Percentiles rank a stretch among this genome's conserved stretches.
phyloP scores from a whole-genome alignment of 352 stramenopile species.

The Globisporangium yorkense region DNA sequence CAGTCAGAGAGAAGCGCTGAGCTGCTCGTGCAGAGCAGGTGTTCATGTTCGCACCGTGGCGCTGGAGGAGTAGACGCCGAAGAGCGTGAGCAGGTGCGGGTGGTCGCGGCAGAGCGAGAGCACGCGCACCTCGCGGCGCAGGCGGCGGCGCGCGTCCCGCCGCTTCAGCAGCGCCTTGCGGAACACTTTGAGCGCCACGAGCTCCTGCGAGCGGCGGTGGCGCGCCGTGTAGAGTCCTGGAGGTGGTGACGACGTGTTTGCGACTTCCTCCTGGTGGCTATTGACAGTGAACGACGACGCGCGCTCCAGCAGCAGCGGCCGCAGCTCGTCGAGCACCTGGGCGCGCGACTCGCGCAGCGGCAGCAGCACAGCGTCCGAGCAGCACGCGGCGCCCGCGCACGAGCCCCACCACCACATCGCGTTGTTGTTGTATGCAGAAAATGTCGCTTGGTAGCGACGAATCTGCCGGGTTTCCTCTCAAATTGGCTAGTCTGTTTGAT shows the following conservation, averaged over 20 bases:
- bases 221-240: constrained; percentile 63
- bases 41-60: constrained; percentile 16
- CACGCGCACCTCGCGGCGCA: constrained; percentile 66
- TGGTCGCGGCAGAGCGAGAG: constrained; percentile 42
- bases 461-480: no score
- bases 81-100: constrained; percentile 58
- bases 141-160: constrained; percentile 34
- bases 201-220: constrained; percentile 48
- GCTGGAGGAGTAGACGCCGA: constrained; percentile 44
- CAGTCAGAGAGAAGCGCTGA: neutral
- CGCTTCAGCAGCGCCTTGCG: constrained; percentile 40
- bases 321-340: neutral
- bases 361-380: neutral
- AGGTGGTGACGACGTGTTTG: neutral
- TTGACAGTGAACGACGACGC: neutral
- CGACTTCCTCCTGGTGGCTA: neutral
- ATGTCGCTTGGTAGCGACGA: no score
- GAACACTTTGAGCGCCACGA: constrained; percentile 72
- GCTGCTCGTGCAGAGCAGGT: no score
- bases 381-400: no score
- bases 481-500: no score
- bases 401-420: neutral
- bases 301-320: neutral
- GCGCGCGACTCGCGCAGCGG: neutral
- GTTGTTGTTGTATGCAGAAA: no score